phyloP scores from a whole-genome alignment of 2,329 filamentous ascomycete genomes.

The Tympanopsis confertula region DNA sequence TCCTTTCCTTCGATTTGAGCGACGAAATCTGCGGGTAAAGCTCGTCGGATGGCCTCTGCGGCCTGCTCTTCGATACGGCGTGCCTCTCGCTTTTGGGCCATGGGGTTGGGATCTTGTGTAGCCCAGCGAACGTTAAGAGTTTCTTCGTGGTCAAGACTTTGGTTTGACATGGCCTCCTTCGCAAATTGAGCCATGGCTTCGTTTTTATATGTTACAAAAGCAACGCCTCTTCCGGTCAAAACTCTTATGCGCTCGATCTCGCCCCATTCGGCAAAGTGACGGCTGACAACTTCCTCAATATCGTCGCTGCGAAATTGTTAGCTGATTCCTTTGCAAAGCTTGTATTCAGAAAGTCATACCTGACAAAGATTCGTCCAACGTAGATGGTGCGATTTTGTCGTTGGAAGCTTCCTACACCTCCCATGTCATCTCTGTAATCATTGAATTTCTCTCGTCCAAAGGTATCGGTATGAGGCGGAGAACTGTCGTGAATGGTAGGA shows the following conservation, averaged over 20 bases:
- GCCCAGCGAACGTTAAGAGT: slow-evolving; percentile 95
- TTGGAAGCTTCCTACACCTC: slow-evolving; percentile 87
- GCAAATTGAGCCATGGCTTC: slow-evolving; percentile 84
- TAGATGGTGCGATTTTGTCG: slow-evolving; percentile 90
- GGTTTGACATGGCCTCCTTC: slow-evolving; percentile 91
- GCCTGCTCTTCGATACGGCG: slow-evolving; percentile 87
- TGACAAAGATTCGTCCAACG: slow-evolving; percentile 85
- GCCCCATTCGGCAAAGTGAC: slow-evolving; percentile 96
- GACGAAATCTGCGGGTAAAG: slow-evolving; percentile 79
- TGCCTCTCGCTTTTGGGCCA: slow-evolving; percentile 85
- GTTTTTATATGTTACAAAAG: slow-evolving; percentile 88
- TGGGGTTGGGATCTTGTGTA: slow-evolving; percentile 88
- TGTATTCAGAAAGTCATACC: too few species aligned
- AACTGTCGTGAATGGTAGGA: slow-evolving; percentile 76
- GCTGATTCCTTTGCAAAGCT: too few species aligned
- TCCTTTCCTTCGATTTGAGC: slow-evolving; percentile 89
- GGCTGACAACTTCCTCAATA: slow-evolving; percentile 87
- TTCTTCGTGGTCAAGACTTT: slow-evolving; percentile 81
- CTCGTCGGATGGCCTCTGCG: slow-evolving; percentile 79
- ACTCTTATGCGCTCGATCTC: slow-evolving; percentile 81
- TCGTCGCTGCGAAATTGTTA: too few species aligned
- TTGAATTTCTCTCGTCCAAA: slow-evolving; percentile 88
- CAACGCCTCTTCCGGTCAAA: slow-evolving; percentile 78
- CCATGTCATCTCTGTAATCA: slow-evolving; percentile 96
- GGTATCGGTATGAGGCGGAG: slow-evolving; percentile 87